phyloP scores from a whole-genome alignment of 352 stramenopile genomes.

The Pythium phragmiticola region DNA sequence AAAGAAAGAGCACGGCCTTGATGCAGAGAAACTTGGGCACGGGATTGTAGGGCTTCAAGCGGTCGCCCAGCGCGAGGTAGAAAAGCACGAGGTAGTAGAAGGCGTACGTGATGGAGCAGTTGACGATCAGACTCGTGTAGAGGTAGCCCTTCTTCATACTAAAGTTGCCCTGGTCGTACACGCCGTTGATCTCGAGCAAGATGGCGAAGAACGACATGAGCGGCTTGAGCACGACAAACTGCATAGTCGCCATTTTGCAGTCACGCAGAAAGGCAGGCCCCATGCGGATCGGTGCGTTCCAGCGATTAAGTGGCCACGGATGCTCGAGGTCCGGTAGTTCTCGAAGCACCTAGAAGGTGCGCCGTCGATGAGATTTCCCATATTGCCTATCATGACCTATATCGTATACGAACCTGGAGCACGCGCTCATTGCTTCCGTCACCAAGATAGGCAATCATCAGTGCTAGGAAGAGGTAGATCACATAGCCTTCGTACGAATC shows the following conservation, averaged over 20 bases:
- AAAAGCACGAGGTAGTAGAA: conserved; percentile 98
- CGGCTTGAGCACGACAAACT: conserved; percentile 96
- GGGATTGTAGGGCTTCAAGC: conserved; percentile 92
- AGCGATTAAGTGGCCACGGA: conserved; percentile 72
- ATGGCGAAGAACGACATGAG: conserved; percentile 90
- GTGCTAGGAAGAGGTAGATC: conserved; percentile 96
- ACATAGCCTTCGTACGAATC: conserved; percentile 99
- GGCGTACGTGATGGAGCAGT: conserved; percentile 95
- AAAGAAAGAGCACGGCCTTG: conserved; percentile 98
- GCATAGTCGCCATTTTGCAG: conserved; percentile 94
- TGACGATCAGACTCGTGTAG: conserved; percentile 93
- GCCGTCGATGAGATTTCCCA: not conserved
- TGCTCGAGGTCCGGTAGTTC: conserved; percentile 68
- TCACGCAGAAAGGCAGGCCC: conserved; percentile 88
- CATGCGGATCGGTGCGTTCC: conserved; percentile 69
- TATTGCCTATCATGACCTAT: conserved; percentile 14
- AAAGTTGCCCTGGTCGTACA: conserved; percentile 88
- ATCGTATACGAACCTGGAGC: conserved; percentile 29
- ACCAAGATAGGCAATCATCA: conserved; percentile 96
- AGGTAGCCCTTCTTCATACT: conserved; percentile 82
- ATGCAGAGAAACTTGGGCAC: conserved; percentile 99
- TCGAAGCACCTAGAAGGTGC: conserved; percentile 33
- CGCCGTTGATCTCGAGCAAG: conserved; percentile 71
- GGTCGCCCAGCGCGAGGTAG: conserved; percentile 91
- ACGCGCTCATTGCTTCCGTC: conserved; percentile 90